phyloP scores from a whole-genome alignment of 352 stramenopile species.

The Vaucheria bursata region DNA sequence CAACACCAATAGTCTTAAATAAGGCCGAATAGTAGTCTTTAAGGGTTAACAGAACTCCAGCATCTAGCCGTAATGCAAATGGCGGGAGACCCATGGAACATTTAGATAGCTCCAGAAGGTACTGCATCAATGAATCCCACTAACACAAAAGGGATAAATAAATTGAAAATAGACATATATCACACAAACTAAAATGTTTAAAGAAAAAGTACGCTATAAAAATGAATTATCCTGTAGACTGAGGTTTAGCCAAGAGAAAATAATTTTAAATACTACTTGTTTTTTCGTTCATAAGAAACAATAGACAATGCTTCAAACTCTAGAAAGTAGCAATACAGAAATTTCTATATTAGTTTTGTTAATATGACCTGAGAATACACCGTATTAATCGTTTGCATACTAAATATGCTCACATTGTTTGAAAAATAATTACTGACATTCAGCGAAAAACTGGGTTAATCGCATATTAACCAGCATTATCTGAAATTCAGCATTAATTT shows the following conservation, averaged over 20 bases:
- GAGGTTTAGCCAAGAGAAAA: not conserved
- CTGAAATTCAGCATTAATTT: too few relatives aligned
- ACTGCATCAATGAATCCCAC: conserved; percentile 41
- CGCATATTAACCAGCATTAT: too few relatives aligned
- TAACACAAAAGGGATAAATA: not conserved
- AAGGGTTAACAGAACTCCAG: conserved; percentile 51
- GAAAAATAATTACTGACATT: too few relatives aligned
- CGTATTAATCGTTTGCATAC: too few relatives aligned
- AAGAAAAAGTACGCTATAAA: conserved; percentile 10
- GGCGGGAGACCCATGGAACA: conserved; percentile 54
- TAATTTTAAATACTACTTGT: too few relatives aligned
- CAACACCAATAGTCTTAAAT: conserved; percentile 17
- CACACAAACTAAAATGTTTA: not conserved
- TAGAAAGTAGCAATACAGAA: not conserved
- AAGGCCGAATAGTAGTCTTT: conserved; percentile 44
- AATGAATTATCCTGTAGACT: not conserved
- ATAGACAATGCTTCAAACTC: too few relatives aligned
- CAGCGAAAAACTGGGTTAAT: too few relatives aligned
- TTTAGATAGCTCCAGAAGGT: conserved; percentile 43
- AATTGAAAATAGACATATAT: not conserved
- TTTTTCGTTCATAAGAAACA: too few relatives aligned
- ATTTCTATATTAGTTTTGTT: not conserved
- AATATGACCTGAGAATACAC: too few relatives aligned
- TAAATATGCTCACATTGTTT: too few relatives aligned
- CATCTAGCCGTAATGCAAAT: conserved; percentile 50